phyloP scores from a whole-genome alignment of 176 grass and related monocot species.

The Lolium perenne region DNA sequence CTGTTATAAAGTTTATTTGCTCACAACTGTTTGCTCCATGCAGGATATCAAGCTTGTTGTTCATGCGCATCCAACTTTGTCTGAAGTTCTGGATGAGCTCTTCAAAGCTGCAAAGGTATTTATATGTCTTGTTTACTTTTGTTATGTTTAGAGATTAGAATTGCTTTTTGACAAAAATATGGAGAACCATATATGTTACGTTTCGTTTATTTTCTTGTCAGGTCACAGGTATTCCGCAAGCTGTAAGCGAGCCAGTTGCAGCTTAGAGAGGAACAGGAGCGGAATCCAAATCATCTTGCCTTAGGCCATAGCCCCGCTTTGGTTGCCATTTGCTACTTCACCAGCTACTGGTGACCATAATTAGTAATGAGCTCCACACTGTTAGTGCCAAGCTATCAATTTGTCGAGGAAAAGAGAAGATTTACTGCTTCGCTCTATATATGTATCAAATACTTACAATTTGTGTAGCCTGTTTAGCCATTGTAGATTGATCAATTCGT shows the following conservation, averaged over 20 bases:
- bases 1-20: background rate
- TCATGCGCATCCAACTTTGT: constrained; percentile 90
- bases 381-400: background rate
- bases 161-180: background rate
- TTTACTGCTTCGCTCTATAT: background rate
- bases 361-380: background rate
- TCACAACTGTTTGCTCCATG: constrained; percentile 34
- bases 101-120: constrained; percentile 90
- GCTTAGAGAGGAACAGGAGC: constrained; percentile 44
- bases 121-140: constrained; percentile 1
- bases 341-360: background rate
- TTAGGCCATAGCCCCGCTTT: constrained; percentile 44
- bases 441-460: background rate
- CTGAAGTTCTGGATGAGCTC: constrained; percentile 89
- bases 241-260: constrained; percentile 87
- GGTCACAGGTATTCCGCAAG: constrained; percentile 69
- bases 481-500: constrained; percentile 6
- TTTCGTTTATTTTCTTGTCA: constrained; percentile 43
- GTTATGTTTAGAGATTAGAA: background rate
- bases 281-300: constrained; percentile 32
- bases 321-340: constrained; percentile 1
- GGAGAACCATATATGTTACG: constrained; percentile 14
- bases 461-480: background rate
- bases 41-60: constrained; percentile 87
- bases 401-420: background rate